Evolutionary conservation across 2,329 filamentous ascomycete genomes (phyloP).

Genomic region (Monosporascus cannonballus): DNA sequence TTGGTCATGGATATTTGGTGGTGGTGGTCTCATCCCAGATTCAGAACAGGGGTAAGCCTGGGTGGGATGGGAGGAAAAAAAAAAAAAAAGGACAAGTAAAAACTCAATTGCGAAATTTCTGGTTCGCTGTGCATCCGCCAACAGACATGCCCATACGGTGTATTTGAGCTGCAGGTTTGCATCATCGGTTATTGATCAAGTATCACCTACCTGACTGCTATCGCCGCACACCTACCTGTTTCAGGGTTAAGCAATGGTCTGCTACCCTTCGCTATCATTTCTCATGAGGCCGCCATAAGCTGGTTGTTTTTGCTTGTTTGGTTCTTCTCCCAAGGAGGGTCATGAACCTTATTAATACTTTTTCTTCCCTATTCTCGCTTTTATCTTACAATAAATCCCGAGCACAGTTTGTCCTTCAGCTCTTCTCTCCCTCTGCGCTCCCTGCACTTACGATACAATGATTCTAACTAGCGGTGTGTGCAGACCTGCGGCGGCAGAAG

Average conservation of each 20-base stretch:
- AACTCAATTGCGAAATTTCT: not conserved
- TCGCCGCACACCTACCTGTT: not conserved
- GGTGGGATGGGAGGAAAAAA: not conserved
- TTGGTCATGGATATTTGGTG: constrained; percentile 5
- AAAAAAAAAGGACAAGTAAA: not conserved
- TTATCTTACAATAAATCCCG: not conserved
- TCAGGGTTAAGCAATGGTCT: not conserved
- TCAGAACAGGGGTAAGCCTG: constrained; percentile 11
- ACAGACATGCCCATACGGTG: not conserved
- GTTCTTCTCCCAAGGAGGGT: not conserved
- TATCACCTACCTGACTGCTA: not conserved
- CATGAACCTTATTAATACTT: not conserved
- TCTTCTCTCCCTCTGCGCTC: not conserved
- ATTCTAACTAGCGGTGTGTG: constrained; percentile 44
- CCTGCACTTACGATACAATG: constrained; percentile 19
- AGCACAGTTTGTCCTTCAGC: not conserved
- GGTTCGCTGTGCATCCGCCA: not conserved
- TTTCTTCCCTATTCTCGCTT: not conserved
- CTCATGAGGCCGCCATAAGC: not conserved
- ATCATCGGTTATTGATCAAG: not conserved
- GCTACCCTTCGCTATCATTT: not conserved
- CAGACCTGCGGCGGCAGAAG: constrained; percentile 55
- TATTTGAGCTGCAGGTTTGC: not conserved
- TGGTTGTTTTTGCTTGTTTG: not conserved
- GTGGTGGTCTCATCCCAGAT: constrained; percentile 5